These are phyloP conservation scores for Akebia trifoliata DNA, from an alignment of 164 flowering plant genomes.

Conservation along the genomic window DNA sequence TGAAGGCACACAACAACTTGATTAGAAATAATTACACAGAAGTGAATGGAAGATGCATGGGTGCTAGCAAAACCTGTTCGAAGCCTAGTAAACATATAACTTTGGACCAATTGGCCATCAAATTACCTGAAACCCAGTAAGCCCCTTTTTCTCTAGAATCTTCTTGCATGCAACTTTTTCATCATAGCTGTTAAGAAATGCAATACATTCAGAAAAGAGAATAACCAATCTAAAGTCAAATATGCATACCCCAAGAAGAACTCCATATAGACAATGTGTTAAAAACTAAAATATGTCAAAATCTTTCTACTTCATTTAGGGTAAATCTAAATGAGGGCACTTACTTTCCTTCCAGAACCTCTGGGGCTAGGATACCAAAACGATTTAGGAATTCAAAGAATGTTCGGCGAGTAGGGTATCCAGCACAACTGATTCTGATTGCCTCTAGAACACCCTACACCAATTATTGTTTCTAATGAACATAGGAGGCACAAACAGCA, in stretches of 20 bases:
- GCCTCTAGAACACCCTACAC: slow-evolving; percentile 87
- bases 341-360: slow-evolving; percentile 50
- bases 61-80: neutral
- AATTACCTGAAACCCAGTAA: slow-evolving; percentile 69
- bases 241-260: neutral
- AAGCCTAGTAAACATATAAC: neutral
- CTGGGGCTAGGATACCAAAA: slow-evolving; percentile 61
- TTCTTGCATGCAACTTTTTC: slow-evolving; percentile 65
- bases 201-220: neutral
- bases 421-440: slow-evolving; percentile 79
- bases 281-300: neutral
- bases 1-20: neutral
- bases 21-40: neutral
- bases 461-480: slow-evolving; percentile 14
- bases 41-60: neutral
- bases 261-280: neutral
- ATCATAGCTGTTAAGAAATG: slow-evolving; percentile 41
- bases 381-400: slow-evolving; percentile 62
- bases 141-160: slow-evolving; percentile 62
- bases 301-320: too few relatives aligned
- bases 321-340: slow-evolving; percentile 13
- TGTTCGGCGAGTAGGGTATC: slow-evolving; percentile 67
- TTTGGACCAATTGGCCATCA: neutral
- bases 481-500: neutral
- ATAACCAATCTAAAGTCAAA: neutral